phyloP scores from a whole-genome alignment of 1,284 basidiomycete species.

The Microbotryomycetes sp. region DNA sequence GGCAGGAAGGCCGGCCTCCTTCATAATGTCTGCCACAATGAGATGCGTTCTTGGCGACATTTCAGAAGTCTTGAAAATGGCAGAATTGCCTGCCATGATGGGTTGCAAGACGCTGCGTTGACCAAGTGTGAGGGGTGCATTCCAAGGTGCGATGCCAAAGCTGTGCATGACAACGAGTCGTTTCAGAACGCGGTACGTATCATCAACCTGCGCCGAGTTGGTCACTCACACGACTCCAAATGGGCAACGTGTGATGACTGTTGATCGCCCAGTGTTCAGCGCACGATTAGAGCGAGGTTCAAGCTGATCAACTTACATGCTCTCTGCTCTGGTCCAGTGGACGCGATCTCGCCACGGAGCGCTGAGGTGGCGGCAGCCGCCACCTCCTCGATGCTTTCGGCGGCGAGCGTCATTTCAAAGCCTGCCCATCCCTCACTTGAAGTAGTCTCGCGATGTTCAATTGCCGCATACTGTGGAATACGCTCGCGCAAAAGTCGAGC shows the following conservation, averaged over 20 bases:
- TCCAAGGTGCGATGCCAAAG: constrained; percentile 35
- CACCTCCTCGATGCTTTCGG: constrained; percentile 35
- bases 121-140: constrained; percentile 37
- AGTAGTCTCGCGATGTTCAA: constrained; percentile 33
- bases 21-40: constrained; percentile 40
- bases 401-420: constrained; percentile 28
- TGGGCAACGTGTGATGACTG: constrained; percentile 32
- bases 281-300: background rate
- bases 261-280: too few relatives aligned
- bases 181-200: too few relatives aligned
- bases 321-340: constrained; percentile 12
- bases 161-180: too few relatives aligned
- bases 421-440: constrained; percentile 25
- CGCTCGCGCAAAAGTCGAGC: constrained; percentile 29
- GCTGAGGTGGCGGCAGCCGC: constrained; percentile 30
- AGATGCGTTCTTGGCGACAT: constrained; percentile 39
- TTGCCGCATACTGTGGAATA: constrained; percentile 22
- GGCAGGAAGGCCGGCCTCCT: constrained; percentile 54
- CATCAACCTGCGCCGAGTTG: too few relatives aligned
- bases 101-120: constrained; percentile 40
- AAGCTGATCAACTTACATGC: constrained; percentile 1
- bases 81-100: constrained; percentile 41
- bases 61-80: constrained; percentile 40
- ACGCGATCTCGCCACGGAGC: constrained; percentile 33
- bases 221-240: constrained; percentile 32